A percentile compares a stretch with the other conserved stretches of the same genome.
Conservation (phyloP, 345 rosid genomes). For the Salix caprea region DNA sequence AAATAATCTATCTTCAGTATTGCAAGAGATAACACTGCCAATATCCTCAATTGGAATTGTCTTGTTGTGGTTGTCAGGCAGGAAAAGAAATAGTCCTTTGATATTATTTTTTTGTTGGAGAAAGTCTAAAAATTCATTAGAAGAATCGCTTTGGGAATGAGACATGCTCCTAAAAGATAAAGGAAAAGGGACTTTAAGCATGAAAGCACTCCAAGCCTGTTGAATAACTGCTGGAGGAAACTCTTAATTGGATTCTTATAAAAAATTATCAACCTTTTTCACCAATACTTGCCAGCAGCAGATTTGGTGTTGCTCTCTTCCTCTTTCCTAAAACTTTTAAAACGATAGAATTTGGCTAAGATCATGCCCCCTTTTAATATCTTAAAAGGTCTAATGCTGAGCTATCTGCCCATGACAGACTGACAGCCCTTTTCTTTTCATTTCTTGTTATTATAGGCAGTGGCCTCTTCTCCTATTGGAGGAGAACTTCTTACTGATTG, state of each 20-base stretch:
- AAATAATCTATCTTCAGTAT: not conserved
- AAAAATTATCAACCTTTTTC: not conserved
- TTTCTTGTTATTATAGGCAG: slow-evolving; percentile 49
- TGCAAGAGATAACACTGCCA: not conserved
- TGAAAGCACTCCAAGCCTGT: not conserved
- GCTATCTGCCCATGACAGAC: not conserved
- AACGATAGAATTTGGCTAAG: not conserved
- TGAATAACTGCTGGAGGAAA: not conserved
- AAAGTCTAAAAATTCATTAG: not conserved
- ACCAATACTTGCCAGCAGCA: not conserved
- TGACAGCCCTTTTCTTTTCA: not conserved
- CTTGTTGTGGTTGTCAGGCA: not conserved
- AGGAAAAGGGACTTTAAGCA: not conserved
- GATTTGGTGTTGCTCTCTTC: not conserved
- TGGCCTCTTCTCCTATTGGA: slow-evolving; percentile 75
- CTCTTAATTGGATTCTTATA: not conserved
- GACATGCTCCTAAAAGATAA: not conserved
- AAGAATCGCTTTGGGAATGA: not conserved
- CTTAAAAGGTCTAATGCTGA: not conserved
- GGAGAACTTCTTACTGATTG: slow-evolving; percentile 94
- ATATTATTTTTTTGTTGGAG: not conserved
- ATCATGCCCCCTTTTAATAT: not conserved
- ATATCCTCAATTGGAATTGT: not conserved
- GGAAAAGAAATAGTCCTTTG: not conserved
- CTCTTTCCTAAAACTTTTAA: not conserved